These are phyloP conservation scores for Giardia duodenalis DNA, from an alignment of 208 protist species.

Conservation along the genomic window DNA sequence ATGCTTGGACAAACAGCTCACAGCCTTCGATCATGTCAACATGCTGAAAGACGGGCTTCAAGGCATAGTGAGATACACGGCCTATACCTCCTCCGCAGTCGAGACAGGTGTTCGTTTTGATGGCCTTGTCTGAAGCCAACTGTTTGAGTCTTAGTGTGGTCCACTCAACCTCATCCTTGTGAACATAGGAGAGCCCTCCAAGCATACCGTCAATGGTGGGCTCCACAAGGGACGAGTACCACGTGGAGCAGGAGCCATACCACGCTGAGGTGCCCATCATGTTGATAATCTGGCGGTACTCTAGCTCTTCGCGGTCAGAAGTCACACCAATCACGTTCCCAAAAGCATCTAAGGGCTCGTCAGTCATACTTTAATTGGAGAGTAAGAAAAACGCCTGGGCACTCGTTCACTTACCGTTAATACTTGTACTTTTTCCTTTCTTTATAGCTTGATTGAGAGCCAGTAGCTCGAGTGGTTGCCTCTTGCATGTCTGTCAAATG, in stretches of 20 bases:
- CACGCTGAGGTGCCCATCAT: background rate
- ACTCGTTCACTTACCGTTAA: too few species aligned
- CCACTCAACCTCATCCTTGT: background rate
- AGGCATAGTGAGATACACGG: background rate
- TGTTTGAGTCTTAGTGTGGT: background rate
- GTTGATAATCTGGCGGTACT: background rate
- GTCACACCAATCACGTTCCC: background rate
- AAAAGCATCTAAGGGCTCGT: background rate
- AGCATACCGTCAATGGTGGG: background rate
- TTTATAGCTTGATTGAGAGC: too few species aligned
- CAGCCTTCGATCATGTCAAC: background rate
- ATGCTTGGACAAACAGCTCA: background rate
- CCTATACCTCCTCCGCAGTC: background rate
- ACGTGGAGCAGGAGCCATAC: background rate
- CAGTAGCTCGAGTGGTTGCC: background rate
- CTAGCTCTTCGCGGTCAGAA: background rate
- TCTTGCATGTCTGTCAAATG: background rate
- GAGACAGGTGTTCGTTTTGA: constrained; percentile 67
- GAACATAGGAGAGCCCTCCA: background rate
- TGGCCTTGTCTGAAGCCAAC: background rate
- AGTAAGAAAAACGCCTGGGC: too few species aligned
- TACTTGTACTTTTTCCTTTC: too few species aligned
- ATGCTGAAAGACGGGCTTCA: background rate
- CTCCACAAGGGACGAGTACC: background rate
- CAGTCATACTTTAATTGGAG: background rate